Evolutionary conservation across 495 filamentous ascomycete genomes (phyloP), one percentile per base, ranked within the genome.

Genomic region (Penicillium flavigenum): DNA sequence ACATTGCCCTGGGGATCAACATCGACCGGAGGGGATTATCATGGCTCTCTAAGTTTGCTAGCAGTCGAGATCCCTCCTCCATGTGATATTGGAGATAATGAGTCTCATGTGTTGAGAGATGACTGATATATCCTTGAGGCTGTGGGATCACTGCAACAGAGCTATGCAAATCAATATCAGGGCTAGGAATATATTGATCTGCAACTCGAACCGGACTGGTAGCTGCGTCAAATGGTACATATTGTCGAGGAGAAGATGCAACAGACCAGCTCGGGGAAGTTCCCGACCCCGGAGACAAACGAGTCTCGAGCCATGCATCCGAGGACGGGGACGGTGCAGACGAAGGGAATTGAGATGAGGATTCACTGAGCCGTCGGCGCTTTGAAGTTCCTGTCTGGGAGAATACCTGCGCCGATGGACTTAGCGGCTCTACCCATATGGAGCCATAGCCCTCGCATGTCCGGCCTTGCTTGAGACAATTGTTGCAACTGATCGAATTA

Each of bases 71-170:
- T 22, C 71, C 76, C 29, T 64, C 51, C 53, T 76, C 73, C 46
- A 72, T 67, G 42, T 79, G 74, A 41, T 79, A 79, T 60, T 77
- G 74, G 19, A 79, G 68, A 55, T 75, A 79, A 47, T 77, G 70
- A 14, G 67, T 66, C 56, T 79, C 76, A 43, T 66, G 47, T 14
- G 63, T 53, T 0, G 73, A 71, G 12, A 77, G 58, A 54, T 75
- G 72, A 41, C 57, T 71, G 31, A 71, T 60, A 24, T 52, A 41
- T 47, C 62, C 56, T 10, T 56, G 54, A 6, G 59, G 59, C 16
- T 51, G 54, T 4, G 60, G 58, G n/a, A 60, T 52, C 17, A 59
- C 24, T 22, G 54, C 46, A 17, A 60, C 41, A 34, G 46, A 12
- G 34, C 36, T n/a, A 19, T 26, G 16, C 22, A 4, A 27, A 22